A percentile compares a stretch with the other conserved stretches of the same genome.
Evolutionary conservation across 192 early-diverging fungal species (phyloP).

Genomic region (Glomus cerebriforme): DNA sequence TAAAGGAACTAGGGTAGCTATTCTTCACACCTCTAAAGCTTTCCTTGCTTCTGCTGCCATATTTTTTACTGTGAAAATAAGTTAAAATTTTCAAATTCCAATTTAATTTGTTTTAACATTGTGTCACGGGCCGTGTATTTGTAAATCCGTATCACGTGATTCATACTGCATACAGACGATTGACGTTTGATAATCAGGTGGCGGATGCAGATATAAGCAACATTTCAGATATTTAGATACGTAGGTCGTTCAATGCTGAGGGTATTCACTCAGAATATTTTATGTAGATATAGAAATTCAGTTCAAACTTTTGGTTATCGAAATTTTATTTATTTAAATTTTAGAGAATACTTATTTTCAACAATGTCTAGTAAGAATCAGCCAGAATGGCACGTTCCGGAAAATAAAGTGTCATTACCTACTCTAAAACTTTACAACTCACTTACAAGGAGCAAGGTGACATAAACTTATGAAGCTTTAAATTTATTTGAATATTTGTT

Average conservation of each 20-base stretch:
- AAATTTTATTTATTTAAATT: slow-evolving; percentile 6
- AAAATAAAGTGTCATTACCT: slow-evolving; percentile 41
- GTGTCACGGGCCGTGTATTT: no score
- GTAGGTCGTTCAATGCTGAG: no score
- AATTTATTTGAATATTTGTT: neutral
- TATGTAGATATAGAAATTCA: no score
- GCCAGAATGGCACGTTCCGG: slow-evolving; percentile 69
- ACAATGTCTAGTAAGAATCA: slow-evolving; percentile 46
- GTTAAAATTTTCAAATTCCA: no score
- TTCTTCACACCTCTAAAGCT: slow-evolving; percentile 23
- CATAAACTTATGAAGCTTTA: neutral
- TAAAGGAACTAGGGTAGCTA: neutral
- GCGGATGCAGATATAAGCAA: no score
- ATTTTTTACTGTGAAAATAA: neutral
- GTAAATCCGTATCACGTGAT: no score
- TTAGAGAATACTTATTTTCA: neutral
- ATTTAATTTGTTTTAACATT: no score
- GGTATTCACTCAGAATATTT: no score
- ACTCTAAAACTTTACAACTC: slow-evolving; percentile 79
- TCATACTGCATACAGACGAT: no score
- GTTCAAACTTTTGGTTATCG: neutral
- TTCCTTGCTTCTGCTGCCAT: slow-evolving; percentile 33
- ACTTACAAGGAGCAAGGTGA: slow-evolving; percentile 83
- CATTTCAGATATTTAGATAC: no score
- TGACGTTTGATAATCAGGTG: no score